Evolutionary conservation across 129 eudicot genomes (phyloP).

Genomic region (Arctium minus): DNA sequence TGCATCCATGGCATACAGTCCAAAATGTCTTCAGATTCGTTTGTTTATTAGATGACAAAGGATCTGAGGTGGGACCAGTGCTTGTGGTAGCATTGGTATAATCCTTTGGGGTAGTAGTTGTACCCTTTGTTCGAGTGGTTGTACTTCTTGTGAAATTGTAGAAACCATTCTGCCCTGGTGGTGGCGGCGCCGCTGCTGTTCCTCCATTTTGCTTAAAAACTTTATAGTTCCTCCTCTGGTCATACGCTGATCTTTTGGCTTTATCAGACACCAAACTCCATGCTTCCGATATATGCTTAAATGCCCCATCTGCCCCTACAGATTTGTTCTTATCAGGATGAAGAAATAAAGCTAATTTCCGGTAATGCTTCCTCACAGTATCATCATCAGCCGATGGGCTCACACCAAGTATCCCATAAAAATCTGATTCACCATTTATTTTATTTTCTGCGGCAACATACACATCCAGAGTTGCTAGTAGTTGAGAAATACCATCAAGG

Average conservation of each 20-base stretch:
- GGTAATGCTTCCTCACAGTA: conserved; percentile 54
- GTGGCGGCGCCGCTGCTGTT: conserved; percentile 21
- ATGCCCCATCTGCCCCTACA: conserved; percentile 92
- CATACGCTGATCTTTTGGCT: conserved; percentile 53
- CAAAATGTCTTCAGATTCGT: conserved; percentile 54
- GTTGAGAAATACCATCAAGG: conserved; percentile 73
- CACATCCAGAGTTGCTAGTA: conserved; percentile 63
- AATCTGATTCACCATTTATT: conserved; percentile 64
- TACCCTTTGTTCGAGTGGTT: conserved; percentile 29
- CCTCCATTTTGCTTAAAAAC: conserved; percentile 23
- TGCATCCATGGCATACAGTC: conserved; percentile 86
- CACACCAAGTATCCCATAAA: conserved; percentile 74
- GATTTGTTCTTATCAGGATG: conserved; percentile 92
- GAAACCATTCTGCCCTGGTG: conserved; percentile 53
- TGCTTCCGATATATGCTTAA: conserved; percentile 71
- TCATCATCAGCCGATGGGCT: conserved; percentile 70
- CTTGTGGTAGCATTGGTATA: conserved; percentile 15
- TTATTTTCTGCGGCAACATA: conserved; percentile 62
- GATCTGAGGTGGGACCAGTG: conserved; percentile 11
- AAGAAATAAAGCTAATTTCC: conserved; percentile 73
- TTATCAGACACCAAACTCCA: conserved; percentile 82
- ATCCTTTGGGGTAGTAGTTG: conserved; percentile 25
- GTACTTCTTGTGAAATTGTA: conserved; percentile 52
- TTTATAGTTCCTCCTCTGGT: conserved; percentile 36
- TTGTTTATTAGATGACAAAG: conserved; percentile 9